A percentile compares a stretch with the other conserved stretches of the same genome.
Conservation (phyloP, 2,329 filamentous ascomycete species). For the Myriosclerotinia curreyana region DNA sequence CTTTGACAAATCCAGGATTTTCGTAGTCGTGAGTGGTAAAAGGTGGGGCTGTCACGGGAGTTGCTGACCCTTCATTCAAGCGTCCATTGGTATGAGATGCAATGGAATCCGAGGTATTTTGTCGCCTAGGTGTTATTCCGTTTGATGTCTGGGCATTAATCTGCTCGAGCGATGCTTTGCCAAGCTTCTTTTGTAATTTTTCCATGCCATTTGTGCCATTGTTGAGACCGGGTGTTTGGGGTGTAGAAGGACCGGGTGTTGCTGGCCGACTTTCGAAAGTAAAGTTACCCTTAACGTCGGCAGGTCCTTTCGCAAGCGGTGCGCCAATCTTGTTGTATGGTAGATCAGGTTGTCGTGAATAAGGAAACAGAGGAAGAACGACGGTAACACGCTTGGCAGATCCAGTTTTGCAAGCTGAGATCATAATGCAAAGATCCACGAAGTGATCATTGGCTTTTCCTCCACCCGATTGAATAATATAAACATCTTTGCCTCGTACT, state of each 20-base stretch:
- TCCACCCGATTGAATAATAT: constrained; percentile 92
- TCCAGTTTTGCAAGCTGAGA: constrained; percentile 94
- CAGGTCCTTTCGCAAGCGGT: constrained; percentile 70
- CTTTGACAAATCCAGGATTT: constrained; percentile 51
- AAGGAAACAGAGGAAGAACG: constrained; percentile 92
- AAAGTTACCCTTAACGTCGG: constrained; percentile 56
- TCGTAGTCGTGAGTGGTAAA: constrained; percentile 65
- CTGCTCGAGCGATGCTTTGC: constrained; percentile 62
- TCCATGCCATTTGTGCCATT: constrained; percentile 60
- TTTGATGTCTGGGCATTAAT: constrained; percentile 44
- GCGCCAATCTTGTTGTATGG: constrained; percentile 96
- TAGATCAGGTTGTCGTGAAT: constrained; percentile 92
- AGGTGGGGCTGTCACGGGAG: constrained; percentile 30
- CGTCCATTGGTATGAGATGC: constrained; percentile 36
- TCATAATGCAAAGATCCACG: constrained; percentile 95
- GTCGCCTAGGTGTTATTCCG: constrained; percentile 40
- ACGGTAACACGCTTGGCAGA: constrained; percentile 91
- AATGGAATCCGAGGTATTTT: constrained; percentile 44
- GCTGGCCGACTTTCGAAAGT: constrained; percentile 91
- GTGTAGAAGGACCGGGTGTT: constrained; percentile 72
- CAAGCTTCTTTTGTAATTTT: constrained; percentile 68
- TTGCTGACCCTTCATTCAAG: constrained; percentile 30
- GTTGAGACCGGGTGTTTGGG: constrained; percentile 60
- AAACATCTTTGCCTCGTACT: constrained; percentile 96
- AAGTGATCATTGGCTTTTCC: constrained; percentile 94